phyloP scores from a whole-genome alignment of 2,329 filamentous ascomycete species.

The Talaromyces amestolkiae region DNA sequence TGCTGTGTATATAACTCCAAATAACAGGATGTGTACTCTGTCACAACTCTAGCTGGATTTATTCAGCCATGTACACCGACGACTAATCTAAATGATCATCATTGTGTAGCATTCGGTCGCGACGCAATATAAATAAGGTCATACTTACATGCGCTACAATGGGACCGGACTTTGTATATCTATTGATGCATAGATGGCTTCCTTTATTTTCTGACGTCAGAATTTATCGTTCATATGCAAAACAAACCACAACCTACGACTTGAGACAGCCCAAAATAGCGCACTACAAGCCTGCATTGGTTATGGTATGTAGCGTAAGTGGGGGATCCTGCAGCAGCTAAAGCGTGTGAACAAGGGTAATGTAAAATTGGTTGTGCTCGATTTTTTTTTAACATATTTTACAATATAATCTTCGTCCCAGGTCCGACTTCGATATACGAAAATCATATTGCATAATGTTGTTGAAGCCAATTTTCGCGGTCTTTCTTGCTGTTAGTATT shows the following conservation, averaged over 20 bases:
- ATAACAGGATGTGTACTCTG: no score
- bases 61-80: no score
- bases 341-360: not conserved
- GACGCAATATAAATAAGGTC: not conserved
- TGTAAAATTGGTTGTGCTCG: not conserved
- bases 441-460: not conserved
- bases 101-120: not conserved
- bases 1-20: no score
- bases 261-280: not conserved
- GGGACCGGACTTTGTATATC: not conserved
- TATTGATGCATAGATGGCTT: not conserved
- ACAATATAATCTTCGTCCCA: not conserved
- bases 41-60: no score
- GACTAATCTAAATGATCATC: not conserved
- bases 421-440: no score
- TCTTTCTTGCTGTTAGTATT: not conserved
- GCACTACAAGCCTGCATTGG: not conserved
- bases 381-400: not conserved
- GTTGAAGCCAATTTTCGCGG: not conserved
- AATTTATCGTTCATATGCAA: conserved; percentile 6
- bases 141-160: not conserved
- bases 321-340: not conserved
- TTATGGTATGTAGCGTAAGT: not conserved
- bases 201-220: not conserved
- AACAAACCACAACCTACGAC: not conserved